Evolutionary conservation across 2,329 filamentous ascomycete genomes (phyloP).

Genomic region (Scedosporium dehoogii): DNA sequence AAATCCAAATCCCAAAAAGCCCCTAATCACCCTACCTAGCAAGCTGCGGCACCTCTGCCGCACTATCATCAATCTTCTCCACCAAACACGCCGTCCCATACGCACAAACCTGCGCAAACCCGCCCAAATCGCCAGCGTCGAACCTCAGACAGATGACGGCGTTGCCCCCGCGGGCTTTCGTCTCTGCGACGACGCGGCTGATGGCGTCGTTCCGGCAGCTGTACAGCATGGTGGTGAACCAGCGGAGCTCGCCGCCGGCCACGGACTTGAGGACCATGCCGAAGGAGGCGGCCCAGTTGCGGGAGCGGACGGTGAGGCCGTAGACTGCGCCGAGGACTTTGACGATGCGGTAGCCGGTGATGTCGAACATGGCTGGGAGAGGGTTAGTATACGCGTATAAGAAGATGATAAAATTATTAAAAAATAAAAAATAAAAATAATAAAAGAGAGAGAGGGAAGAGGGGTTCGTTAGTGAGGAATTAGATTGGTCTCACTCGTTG

Average conservation of each 20-base stretch:
- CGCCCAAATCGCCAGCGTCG: slow-evolving; percentile 42
- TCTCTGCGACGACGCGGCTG: slow-evolving; percentile 43
- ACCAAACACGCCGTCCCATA: slow-evolving; percentile 50
- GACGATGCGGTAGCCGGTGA: slow-evolving; percentile 50
- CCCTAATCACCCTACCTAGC: not conserved
- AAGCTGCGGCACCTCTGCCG: slow-evolving; percentile 7
- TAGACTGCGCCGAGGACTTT: slow-evolving; percentile 48
- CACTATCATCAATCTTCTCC: slow-evolving; percentile 38
- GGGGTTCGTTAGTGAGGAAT: not conserved
- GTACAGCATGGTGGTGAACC: slow-evolving; percentile 47
- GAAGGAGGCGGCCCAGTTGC: slow-evolving; percentile 47
- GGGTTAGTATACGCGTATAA: not conserved
- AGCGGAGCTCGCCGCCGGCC: slow-evolving; percentile 47
- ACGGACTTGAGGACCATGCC: slow-evolving; percentile 47
- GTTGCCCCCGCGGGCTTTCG: slow-evolving; percentile 47
- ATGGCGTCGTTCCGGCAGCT: slow-evolving; percentile 49
- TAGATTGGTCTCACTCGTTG: slow-evolving; percentile 30
- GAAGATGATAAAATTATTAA: too few species aligned
- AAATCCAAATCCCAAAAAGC: not conserved
- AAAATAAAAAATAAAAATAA: not conserved
- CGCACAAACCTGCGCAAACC: slow-evolving; percentile 48
- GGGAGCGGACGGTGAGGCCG: slow-evolving; percentile 45
- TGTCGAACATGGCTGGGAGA: slow-evolving; percentile 44
- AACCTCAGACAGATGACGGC: slow-evolving; percentile 50
- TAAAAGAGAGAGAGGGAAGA: too few species aligned